Evolutionary conservation across 495 filamentous ascomycete species (phyloP), one percentile per base, ranked within the genome.

Genomic region (Trichoderma orchidacearum): DNA sequence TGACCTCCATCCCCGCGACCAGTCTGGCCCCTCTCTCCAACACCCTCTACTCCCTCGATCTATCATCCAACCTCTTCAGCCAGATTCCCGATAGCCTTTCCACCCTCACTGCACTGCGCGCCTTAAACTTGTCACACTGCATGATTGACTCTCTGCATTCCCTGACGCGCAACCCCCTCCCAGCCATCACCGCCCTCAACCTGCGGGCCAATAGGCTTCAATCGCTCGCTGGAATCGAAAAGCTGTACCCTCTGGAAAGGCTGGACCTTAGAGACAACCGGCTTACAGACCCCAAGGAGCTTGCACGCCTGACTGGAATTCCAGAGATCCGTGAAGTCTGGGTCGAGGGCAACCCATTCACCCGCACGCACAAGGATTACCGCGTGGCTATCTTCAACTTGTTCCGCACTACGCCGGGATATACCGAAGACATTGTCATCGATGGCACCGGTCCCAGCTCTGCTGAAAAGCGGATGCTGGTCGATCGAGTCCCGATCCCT

Each of bases 81-180:
- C 87, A 96, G 63, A 85, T 96, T 48, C 93, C 93, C 1, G 93
- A 97, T 65, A 87, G 86, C 62, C 70, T 98, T 31, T 83, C 90
- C 34, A 84, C 80, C 13, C 73, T 98, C 50, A 87, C 87, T 30
- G 83, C 86, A 21, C 77, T 98, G 23, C 81, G 89, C 50, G 90
- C 93, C 25, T 71, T 98, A 50, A 97, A 98, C 63, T 75, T 98
- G 28, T 92, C 91, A 13, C 84, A 90, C 63, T 96, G 93, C 77
- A 96, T 97, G 92, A 95, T 98, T 52, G 89, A 93, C 55, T 94
- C 90, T 30, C 73, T 98, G 56, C 90, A 94, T 61, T 95, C 91
- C 3, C 74, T 98, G 17, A 82, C 83, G 2, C 81, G 87, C 56
- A 90, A 85, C 66, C 92, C 93, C 30, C 77, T 98, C 3, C 91